Evolutionary conservation across 306 rosid species (phyloP).

Genomic region (Styphnolobium japonicum): DNA sequence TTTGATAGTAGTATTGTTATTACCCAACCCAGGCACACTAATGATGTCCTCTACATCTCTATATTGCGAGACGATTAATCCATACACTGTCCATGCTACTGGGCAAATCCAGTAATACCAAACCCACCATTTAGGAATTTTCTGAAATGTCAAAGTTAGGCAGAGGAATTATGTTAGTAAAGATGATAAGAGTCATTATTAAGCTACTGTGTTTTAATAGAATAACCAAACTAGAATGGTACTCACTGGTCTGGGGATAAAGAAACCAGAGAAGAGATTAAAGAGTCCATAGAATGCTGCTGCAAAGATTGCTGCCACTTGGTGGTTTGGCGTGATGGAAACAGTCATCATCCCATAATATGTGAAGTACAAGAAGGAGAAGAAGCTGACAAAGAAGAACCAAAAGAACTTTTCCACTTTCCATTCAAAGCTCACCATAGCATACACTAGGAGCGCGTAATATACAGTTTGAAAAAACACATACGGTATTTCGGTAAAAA

Average conservation of each 20-base stretch:
- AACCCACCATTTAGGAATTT: slow-evolving; percentile 94
- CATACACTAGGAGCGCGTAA: slow-evolving; percentile 72
- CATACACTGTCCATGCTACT: slow-evolving; percentile 94
- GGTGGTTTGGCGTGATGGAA: slow-evolving; percentile 94
- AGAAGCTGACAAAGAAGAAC: slow-evolving; percentile 84
- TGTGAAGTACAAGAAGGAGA: slow-evolving; percentile 95
- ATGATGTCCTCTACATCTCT: slow-evolving; percentile 37
- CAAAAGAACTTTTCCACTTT: slow-evolving; percentile 76
- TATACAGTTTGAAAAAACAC: slow-evolving; percentile 68
- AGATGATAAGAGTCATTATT: background rate
- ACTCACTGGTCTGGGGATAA: slow-evolving; percentile 90
- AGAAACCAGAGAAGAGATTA: slow-evolving; percentile 97
- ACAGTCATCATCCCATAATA: slow-evolving; percentile 99
- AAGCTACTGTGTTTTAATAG: background rate
- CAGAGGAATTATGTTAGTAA: slow-evolving; percentile 13
- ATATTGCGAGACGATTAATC: slow-evolving; percentile 85
- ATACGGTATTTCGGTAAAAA: slow-evolving; percentile 71
- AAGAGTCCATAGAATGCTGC: slow-evolving; percentile 90
- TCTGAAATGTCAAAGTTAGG: slow-evolving; percentile 56
- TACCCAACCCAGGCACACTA: slow-evolving; percentile 45
- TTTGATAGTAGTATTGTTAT: too few species aligned
- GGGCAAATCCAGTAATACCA: slow-evolving; percentile 98
- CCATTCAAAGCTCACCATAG: slow-evolving; percentile 92
- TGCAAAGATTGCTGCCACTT: slow-evolving; percentile 89
- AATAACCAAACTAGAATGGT: background rate